Conservation (phyloP, 2,329 filamentous ascomycete species). For the Talaromyces sp. region DNA sequence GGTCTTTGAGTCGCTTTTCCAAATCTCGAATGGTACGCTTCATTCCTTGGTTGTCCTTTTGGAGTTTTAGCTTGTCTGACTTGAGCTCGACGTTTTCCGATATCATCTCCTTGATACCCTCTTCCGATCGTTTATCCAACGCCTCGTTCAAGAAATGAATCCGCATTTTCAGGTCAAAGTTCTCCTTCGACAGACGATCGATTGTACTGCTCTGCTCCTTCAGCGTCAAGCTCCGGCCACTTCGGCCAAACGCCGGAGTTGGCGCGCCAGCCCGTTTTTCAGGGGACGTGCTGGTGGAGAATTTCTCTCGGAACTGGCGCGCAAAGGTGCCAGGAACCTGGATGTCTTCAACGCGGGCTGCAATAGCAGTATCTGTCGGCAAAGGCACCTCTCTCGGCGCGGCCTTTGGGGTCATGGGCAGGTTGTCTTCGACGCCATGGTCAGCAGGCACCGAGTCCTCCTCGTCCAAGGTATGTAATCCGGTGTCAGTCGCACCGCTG, state of each 20-base stretch:
- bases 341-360: conserved; percentile 82
- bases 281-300: conserved; percentile 50
- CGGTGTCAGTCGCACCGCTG: conserved; percentile 38
- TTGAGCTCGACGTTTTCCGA: conserved; percentile 95
- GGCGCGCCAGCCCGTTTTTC: conserved; percentile 53
- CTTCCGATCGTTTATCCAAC: conserved; percentile 86
- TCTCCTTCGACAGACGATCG: conserved; percentile 92
- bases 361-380: conserved; percentile 82
- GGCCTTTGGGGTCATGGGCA: conserved; percentile 67
- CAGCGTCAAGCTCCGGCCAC: conserved; percentile 71
- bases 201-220: conserved; percentile 98
- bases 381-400: conserved; percentile 53
- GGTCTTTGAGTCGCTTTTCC: conserved; percentile 68
- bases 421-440: conserved; percentile 36
- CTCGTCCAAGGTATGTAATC: conserved; percentile 55
- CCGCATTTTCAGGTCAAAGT: conserved; percentile 94
- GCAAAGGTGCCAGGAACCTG: conserved; percentile 86
- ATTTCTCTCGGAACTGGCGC: conserved; percentile 75
- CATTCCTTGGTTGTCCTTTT: conserved; percentile 83
- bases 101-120: conserved; percentile 96
- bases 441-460: conserved; percentile 47
- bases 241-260: conserved; percentile 47
- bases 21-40: conserved; percentile 78
- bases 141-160: conserved; percentile 96
- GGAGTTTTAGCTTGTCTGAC: conserved; percentile 79